A percentile compares a stretch with the other conserved stretches of the same genome.
Conservation (phyloP, 257 asterid species). For the Nicotiana noctiflora region DNA sequence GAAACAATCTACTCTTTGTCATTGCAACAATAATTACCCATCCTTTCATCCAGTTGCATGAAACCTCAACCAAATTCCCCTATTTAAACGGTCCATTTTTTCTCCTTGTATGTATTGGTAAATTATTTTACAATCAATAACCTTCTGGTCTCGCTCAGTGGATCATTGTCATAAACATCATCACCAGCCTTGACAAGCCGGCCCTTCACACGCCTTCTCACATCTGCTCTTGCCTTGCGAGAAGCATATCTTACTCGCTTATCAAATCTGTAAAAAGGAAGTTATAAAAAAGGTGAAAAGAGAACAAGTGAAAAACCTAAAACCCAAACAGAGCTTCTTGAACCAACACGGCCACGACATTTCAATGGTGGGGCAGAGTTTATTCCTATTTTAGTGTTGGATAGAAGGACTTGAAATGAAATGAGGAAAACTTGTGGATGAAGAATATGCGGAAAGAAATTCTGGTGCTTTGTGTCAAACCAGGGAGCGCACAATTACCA, state of each 20-base stretch:
- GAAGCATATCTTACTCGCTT: slow-evolving; percentile 90
- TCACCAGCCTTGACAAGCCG: slow-evolving; percentile 97
- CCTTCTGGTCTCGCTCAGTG: slow-evolving; percentile 65
- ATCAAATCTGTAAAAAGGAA: slow-evolving; percentile 47
- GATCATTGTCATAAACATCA: slow-evolving; percentile 83
- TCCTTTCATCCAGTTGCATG: background rate
- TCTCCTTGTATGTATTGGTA: slow-evolving; percentile 9
- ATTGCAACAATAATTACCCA: background rate
- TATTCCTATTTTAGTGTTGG: background rate
- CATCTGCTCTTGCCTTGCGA: slow-evolving; percentile 97
- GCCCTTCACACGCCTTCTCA: slow-evolving; percentile 90
- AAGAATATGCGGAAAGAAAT: background rate
- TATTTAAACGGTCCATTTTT: too few species aligned
- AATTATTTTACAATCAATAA: slow-evolving; percentile 33
- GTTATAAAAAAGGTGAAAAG: background rate
- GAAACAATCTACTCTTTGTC: slow-evolving; percentile 13
- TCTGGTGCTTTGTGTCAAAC: background rate
- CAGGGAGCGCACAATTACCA: background rate
- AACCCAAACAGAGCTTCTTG: background rate
- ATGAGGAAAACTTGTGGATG: background rate
- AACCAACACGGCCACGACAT: background rate
- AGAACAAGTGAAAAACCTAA: background rate
- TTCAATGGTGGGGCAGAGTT: background rate
- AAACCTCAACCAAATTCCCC: background rate
- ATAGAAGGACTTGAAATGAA: background rate